Conservation (phyloP, 345 rosid genomes). For the Linum tenue region DNA sequence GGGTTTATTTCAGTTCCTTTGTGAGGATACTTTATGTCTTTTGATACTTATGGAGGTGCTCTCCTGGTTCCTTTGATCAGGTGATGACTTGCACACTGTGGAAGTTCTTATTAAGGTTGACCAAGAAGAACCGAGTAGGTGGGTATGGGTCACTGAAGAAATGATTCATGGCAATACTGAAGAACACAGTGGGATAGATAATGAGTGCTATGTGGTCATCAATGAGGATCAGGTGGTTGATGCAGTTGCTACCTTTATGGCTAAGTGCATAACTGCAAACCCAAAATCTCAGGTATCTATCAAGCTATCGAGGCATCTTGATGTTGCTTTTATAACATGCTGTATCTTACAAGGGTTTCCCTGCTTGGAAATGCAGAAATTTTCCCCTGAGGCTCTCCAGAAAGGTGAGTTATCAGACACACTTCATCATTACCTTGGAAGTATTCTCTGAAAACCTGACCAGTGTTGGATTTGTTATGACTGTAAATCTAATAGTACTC, state of each 20-base stretch:
- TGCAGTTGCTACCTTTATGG: slow-evolving; percentile 90
- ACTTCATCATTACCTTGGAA: background rate
- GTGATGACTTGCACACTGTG: slow-evolving; percentile 53
- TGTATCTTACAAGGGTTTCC: slow-evolving; percentile 16
- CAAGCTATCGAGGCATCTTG: background rate
- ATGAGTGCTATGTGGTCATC: slow-evolving; percentile 62
- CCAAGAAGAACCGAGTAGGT: slow-evolving; percentile 82
- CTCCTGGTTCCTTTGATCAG: slow-evolving; percentile 23
- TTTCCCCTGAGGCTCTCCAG: slow-evolving; percentile 77
- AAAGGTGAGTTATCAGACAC: slow-evolving; percentile 44
- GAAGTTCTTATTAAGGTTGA: slow-evolving; percentile 60
- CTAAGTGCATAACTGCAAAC: slow-evolving; percentile 71
- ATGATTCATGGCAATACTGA: slow-evolving; percentile 69
- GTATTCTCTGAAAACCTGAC: background rate
- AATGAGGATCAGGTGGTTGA: slow-evolving; percentile 78
- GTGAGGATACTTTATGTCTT: background rate
- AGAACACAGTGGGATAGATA: slow-evolving; percentile 70
- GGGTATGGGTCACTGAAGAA: slow-evolving; percentile 94
- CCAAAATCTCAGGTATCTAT: slow-evolving; percentile 61
- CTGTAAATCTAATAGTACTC: background rate
- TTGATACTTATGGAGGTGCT: background rate
- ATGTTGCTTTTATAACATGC: background rate
- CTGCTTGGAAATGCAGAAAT: slow-evolving; percentile 40
- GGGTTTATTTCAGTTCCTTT: background rate
- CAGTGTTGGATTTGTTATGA: background rate